A percentile compares a stretch with the other conserved stretches of the same genome.
phyloP scores from a whole-genome alignment of 1,139 yeast genomes.

The Kodamaea alishanica region DNA sequence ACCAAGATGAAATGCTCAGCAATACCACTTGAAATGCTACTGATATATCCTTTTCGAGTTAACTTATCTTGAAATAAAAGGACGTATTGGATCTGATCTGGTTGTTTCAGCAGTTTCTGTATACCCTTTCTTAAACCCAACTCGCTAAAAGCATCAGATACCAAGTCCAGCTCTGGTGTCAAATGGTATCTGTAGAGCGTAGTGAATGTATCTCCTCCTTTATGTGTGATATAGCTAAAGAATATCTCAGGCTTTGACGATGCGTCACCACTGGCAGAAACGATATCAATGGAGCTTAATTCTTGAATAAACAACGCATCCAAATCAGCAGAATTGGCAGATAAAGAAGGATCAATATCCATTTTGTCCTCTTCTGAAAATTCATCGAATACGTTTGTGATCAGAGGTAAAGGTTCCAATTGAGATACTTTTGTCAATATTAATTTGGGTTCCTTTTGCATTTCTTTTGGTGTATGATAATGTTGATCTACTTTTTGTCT shows the following conservation, averaged over 20 bases:
- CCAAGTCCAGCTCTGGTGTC: slow-evolving; percentile 20
- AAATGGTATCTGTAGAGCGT: slow-evolving; percentile 37
- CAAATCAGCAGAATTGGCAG: slow-evolving; percentile 1
- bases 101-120: slow-evolving; percentile 4
- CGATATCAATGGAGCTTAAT: slow-evolving; percentile 32
- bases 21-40: slow-evolving; percentile 20
- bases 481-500: slow-evolving; percentile 49
- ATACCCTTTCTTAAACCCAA: slow-evolving; percentile 29
- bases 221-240: slow-evolving; percentile 27
- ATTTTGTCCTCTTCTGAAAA: slow-evolving; percentile 9
- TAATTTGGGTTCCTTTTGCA: slow-evolving; percentile 28
- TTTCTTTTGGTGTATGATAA: slow-evolving; percentile 49
- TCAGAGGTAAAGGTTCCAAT: slow-evolving; percentile 26
- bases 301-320: slow-evolving; percentile 8
- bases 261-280: slow-evolving; percentile 40
- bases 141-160: slow-evolving; percentile 32
- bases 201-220: slow-evolving; percentile 19
- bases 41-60: slow-evolving; percentile 19
- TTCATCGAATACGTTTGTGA: slow-evolving; percentile 10
- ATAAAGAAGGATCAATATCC: slow-evolving; percentile 8
- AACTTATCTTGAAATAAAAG: slow-evolving; percentile 25
- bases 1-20: slow-evolving; percentile 25
- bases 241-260: slow-evolving; percentile 37
- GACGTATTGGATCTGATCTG: slow-evolving; percentile 9
- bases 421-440: slow-evolving; percentile 23